A percentile compares a stretch with the other conserved stretches of the same genome.
These are phyloP conservation scores for Fennellomyces sp. DNA, from an alignment of 371 early-diverging fungal genomes.

Conservation along the genomic window DNA sequence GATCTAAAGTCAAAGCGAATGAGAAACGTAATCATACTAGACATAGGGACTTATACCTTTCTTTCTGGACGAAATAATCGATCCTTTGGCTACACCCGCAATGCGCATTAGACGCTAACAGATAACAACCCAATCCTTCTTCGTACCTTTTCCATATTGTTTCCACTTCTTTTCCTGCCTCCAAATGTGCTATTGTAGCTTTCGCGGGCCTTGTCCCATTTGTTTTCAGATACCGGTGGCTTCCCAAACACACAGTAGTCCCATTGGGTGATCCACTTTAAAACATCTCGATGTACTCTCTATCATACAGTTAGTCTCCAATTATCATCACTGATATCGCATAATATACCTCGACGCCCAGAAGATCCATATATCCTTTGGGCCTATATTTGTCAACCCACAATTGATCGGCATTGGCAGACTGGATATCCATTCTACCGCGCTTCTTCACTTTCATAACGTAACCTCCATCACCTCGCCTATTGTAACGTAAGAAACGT, in stretches of 20 bases:
- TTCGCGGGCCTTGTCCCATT: slow-evolving; percentile 34
- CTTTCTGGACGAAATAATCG: slow-evolving; percentile 64
- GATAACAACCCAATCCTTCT: neutral
- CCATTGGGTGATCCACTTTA: slow-evolving; percentile 96
- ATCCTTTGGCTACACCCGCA: slow-evolving; percentile 41
- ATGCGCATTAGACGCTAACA: neutral
- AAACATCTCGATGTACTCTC: slow-evolving; percentile 83
- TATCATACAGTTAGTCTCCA: slow-evolving; percentile 13
- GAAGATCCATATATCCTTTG: slow-evolving; percentile 81
- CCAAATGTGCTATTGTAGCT: slow-evolving; percentile 34
- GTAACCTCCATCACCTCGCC: too few relatives aligned
- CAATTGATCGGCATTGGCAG: slow-evolving; percentile 25
- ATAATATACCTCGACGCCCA: slow-evolving; percentile 81
- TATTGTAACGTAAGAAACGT: too few relatives aligned
- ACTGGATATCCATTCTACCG: neutral
- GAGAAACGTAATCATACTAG: neutral
- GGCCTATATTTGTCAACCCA: slow-evolving; percentile 97
- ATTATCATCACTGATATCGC: too few relatives aligned
- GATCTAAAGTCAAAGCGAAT: slow-evolving; percentile 51
- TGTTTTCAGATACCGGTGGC: slow-evolving; percentile 21
- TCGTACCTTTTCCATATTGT: slow-evolving; percentile 9
- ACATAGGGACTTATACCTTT: slow-evolving; percentile 41
- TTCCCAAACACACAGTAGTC: slow-evolving; percentile 91
- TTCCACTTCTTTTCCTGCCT: slow-evolving; percentile 2
- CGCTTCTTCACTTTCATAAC: slow-evolving; percentile 15